A percentile compares a stretch with the other conserved stretches of the same genome.
These are phyloP conservation scores for Exophiala sp. DNA, from an alignment of 2,329 filamentous ascomycete species.

Conservation along the genomic window DNA sequence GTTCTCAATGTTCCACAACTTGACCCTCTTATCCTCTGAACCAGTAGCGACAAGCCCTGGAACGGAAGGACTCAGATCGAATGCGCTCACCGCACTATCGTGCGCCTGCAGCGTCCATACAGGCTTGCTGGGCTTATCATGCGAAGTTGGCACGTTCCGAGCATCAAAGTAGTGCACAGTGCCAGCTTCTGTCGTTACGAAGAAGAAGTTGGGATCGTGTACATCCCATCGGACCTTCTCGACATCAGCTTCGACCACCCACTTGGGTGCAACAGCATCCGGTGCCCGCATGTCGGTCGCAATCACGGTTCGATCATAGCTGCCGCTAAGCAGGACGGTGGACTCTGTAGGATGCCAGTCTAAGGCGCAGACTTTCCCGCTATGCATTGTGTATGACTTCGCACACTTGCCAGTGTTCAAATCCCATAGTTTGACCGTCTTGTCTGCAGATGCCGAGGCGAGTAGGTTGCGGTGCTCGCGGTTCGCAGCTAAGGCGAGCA, in stretches of 20 bases:
- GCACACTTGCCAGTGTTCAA: conserved; percentile 87
- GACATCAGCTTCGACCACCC: conserved; percentile 94
- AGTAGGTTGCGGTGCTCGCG: conserved; percentile 89
- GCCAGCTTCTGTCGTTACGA: conserved; percentile 87
- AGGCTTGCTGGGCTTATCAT: conserved; percentile 72
- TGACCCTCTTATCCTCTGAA: conserved; percentile 90
- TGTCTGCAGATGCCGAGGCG: conserved; percentile 91
- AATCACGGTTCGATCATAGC: conserved; percentile 90
- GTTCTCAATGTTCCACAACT: conserved; percentile 87
- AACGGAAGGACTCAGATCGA: conserved; percentile 85
- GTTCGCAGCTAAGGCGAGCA: conserved; percentile 88
- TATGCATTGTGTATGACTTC: conserved; percentile 93
- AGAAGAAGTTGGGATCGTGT: conserved; percentile 90
- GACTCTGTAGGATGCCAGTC: conserved; percentile 88
- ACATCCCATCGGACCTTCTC: conserved; percentile 92
- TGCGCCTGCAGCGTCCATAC: conserved; percentile 96
- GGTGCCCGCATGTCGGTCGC: conserved; percentile 96
- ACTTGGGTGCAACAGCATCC: conserved; percentile 73
- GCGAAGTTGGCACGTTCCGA: conserved; percentile 52
- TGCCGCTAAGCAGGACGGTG: conserved; percentile 85
- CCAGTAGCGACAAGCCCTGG: conserved; percentile 92
- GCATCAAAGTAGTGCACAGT: conserved; percentile 90
- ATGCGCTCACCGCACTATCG: conserved; percentile 84
- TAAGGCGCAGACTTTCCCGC: conserved; percentile 94
- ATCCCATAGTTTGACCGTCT: conserved; percentile 98